phyloP scores from a whole-genome alignment of 2,329 filamentous ascomycete species.

The Fusarium chuoi region DNA sequence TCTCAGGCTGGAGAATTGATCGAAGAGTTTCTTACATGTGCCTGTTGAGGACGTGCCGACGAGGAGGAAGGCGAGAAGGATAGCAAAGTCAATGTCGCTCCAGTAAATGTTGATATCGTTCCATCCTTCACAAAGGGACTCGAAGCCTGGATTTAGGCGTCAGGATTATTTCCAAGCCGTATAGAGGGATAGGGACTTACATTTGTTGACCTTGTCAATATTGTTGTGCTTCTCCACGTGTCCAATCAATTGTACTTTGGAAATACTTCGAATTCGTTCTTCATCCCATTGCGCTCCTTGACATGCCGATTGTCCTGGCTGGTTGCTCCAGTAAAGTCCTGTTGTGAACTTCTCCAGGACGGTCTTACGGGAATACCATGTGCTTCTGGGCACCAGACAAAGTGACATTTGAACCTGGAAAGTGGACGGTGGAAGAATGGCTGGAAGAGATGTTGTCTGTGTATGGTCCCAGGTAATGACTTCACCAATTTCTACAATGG shows the following conservation, averaged over 20 bases:
- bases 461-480: constrained; percentile 2
- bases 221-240: background rate
- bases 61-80: background rate
- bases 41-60: background rate
- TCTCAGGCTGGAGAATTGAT: constrained; percentile 8
- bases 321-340: constrained; percentile 13
- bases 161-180: rapidly evolving
- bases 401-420: constrained; percentile 7
- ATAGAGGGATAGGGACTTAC: rapidly evolving
- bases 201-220: background rate
- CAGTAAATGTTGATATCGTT: constrained; percentile 14
- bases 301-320: background rate
- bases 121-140: background rate
- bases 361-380: constrained; percentile 12
- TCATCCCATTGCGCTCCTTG: constrained; percentile 1
- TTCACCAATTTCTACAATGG: background rate
- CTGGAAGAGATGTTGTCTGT: background rate
- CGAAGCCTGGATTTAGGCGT: background rate
- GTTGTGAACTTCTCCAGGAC: constrained; percentile 4
- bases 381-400: constrained; percentile 9
- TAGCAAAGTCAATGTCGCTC: constrained; percentile 22
- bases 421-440: background rate
- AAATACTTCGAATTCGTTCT: background rate
- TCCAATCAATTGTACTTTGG: constrained; percentile 6
- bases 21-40: background rate